A percentile compares a stretch with the other conserved stretches of the same genome.
phyloP scores from a whole-genome alignment of 1,139 yeast genomes.

The Sugiyamaella sp. region DNA sequence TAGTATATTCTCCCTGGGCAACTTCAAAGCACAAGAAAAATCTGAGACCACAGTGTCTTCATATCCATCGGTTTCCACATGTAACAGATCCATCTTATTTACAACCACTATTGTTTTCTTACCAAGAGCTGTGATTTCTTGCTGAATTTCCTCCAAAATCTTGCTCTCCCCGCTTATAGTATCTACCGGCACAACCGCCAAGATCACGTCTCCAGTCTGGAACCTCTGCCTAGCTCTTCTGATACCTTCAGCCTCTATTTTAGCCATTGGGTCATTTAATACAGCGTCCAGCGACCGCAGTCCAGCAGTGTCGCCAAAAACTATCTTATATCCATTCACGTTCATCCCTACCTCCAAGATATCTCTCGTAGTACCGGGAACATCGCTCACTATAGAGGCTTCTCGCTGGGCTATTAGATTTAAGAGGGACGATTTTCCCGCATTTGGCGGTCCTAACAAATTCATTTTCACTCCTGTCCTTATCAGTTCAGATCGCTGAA shows the following conservation, averaged over 20 bases:
- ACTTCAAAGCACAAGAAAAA: slow-evolving; percentile 32
- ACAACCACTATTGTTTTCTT: slow-evolving; percentile 37
- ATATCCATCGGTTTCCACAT: slow-evolving; percentile 9
- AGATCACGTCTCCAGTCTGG: slow-evolving; percentile 63
- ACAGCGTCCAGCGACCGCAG: slow-evolving; percentile 53
- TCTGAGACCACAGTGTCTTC: background rate
- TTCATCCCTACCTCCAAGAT: slow-evolving; percentile 80
- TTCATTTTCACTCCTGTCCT: slow-evolving; percentile 73
- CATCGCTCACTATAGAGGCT: slow-evolving; percentile 87
- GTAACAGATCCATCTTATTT: slow-evolving; percentile 44
- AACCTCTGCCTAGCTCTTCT: slow-evolving; percentile 66
- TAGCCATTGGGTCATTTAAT: slow-evolving; percentile 43
- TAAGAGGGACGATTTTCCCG: slow-evolving; percentile 88
- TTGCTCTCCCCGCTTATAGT: slow-evolving; percentile 1
- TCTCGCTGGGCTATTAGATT: slow-evolving; percentile 76
- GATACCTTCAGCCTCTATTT: slow-evolving; percentile 83
- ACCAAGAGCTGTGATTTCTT: slow-evolving; percentile 36
- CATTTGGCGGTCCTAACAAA: slow-evolving; percentile 91
- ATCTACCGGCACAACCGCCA: slow-evolving; percentile 39
- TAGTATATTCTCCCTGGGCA: slow-evolving; percentile 44
- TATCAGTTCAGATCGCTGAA: slow-evolving; percentile 64
- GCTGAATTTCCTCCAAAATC: slow-evolving; percentile 27
- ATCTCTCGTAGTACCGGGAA: slow-evolving; percentile 96
- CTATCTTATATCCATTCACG: slow-evolving; percentile 79
- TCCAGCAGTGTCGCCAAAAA: slow-evolving; percentile 94